Evolutionary conservation across 2,329 filamentous ascomycete species (phyloP), one percentile per base, ranked within the genome.

Genomic region (Didymella pinodella): DNA sequence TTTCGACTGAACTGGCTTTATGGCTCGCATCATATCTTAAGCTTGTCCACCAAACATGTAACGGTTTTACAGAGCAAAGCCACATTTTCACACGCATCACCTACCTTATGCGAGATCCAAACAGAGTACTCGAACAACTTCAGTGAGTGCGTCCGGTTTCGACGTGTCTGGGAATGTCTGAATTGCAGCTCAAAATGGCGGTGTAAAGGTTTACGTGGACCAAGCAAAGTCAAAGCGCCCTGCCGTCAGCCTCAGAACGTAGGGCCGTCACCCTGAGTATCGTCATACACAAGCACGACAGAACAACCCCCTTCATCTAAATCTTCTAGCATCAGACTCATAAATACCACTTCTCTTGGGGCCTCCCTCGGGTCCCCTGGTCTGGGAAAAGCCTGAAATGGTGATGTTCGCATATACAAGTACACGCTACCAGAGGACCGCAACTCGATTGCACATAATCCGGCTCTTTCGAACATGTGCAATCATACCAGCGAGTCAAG

Each of bases 201-300:
- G 50, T 59, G 56, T 50, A 47, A 59, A 59, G 18, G n/a, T 54
- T n/a, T 50, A 59, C 56, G 56, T 54, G 51, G 50, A 36, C 50
- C 46, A 47, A 50, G 36, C 28, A 50, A 38, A 34, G 50, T 48
- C 56, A 50, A 43, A 54, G 50, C 56, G 40, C 46, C 18, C 56
- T 54, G 56, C 50, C 45, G 46, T 59, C 55, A 59, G 50, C 56
- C 50, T 59, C 45, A 50, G 26, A 59, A 34, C 47, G 50, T 32
- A 31, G 43, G 46, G 50, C 50, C 47, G 46, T 45, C 46, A 36
- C 48, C 16, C 7, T 38, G 26, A 36, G 43, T 38, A 54, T 38
- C 49, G 55, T 54, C 26, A 46, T 36, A 57, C 49, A 44, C 10
- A 59, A 47, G 50, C 40, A 46, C 46, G 7, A 50, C 32, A 36